Conservation (phyloP, 2,329 filamentous ascomycete genomes). For the Cadophora luteo-olivacea region DNA sequence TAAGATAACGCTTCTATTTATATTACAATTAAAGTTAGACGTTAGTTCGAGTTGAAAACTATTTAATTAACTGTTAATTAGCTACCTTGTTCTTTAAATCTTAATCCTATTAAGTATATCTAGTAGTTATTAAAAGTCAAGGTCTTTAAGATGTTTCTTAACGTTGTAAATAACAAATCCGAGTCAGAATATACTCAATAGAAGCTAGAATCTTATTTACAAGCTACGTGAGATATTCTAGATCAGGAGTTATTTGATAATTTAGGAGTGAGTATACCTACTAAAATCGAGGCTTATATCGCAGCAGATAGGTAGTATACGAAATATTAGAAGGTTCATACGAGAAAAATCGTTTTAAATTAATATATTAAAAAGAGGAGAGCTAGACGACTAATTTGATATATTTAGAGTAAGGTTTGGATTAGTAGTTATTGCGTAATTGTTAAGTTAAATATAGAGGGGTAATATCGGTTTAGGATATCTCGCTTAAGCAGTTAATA, state of each 20-base stretch:
- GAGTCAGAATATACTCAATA: conserved; percentile 25
- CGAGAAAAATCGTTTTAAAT: not conserved
- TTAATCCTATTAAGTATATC: conserved; percentile 13
- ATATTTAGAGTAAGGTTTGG: not conserved
- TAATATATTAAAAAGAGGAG: not conserved
- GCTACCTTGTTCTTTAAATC: not conserved
- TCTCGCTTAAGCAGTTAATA: too few relatives aligned
- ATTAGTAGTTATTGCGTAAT: conserved; percentile 1
- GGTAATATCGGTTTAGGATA: too few relatives aligned
- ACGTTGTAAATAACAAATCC: conserved; percentile 19
- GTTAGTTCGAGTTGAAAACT: not conserved
- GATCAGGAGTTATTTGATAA: conserved; percentile 20
- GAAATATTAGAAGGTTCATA: conserved; percentile 12
- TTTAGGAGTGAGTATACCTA: conserved; percentile 21
- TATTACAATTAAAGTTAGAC: not conserved
- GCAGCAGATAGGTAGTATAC: conserved; percentile 20
- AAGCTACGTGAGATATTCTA: conserved; percentile 23
- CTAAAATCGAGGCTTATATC: conserved; percentile 19
- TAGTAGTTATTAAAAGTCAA: conserved; percentile 19
- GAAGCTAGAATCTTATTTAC: conserved; percentile 21
- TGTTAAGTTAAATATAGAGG: too few relatives aligned
- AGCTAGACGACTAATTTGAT: not conserved
- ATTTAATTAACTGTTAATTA: not conserved
- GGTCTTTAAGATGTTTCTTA: conserved; percentile 16
- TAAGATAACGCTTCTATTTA: not conserved